These are phyloP conservation scores for Breynia disticha DNA, from an alignment of 441 rosid species.

Conservation along the genomic window DNA sequence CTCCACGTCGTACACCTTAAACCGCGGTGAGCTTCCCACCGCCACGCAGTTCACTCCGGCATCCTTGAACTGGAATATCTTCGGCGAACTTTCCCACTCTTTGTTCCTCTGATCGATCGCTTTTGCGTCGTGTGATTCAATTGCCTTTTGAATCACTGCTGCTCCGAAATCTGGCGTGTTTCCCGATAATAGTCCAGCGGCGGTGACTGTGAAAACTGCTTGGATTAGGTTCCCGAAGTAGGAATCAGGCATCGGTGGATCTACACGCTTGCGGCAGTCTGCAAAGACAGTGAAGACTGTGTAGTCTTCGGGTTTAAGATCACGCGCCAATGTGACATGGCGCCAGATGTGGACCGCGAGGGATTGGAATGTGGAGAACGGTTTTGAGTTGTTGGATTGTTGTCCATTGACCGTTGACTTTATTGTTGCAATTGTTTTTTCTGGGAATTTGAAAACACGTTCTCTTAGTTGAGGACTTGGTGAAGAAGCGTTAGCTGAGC, in stretches of 20 bases:
- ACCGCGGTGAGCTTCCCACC: slow-evolving; percentile 93
- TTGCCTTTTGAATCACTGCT: slow-evolving; percentile 52
- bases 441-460: slow-evolving; percentile 65
- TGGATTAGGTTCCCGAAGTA: slow-evolving; percentile 87
- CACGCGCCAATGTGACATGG: slow-evolving; percentile 74
- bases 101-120: slow-evolving; percentile 65
- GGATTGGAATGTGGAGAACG: slow-evolving; percentile 87
- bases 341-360: slow-evolving; percentile 77
- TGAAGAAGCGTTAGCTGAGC: slow-evolving; percentile 2
- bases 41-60: slow-evolving; percentile 84
- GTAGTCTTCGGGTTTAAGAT: slow-evolving; percentile 59
- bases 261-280: slow-evolving; percentile 77
- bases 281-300: slow-evolving; percentile 81
- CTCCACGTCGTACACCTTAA: slow-evolving; percentile 73
- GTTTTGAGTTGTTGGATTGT: slow-evolving; percentile 43
- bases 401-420: slow-evolving; percentile 49
- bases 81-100: slow-evolving; percentile 71
- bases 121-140: slow-evolving; percentile 51
- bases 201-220: slow-evolving; percentile 75
- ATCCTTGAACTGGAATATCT: slow-evolving; percentile 71
- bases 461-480: slow-evolving; percentile 35
- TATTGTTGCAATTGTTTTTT: slow-evolving; percentile 45
- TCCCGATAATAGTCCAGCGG: slow-evolving; percentile 44
- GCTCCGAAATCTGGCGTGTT: slow-evolving; percentile 75
- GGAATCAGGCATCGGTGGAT: slow-evolving; percentile 68